phyloP scores from a whole-genome alignment of 208 protist species.

The Kentomonas sorsogonicus region DNA sequence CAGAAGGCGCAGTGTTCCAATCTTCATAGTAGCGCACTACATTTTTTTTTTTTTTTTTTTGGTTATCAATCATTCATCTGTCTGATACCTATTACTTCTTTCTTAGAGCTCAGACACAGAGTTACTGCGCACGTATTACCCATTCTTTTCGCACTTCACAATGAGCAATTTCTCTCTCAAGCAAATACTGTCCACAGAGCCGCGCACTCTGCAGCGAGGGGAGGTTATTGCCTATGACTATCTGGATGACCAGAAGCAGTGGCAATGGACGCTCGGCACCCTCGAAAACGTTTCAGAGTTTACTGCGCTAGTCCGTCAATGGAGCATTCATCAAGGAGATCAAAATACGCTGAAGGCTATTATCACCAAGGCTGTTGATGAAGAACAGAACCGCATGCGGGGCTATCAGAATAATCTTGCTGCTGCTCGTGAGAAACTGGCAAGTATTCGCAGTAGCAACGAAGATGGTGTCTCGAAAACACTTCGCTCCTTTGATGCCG shows the following conservation, averaged over 20 bases:
- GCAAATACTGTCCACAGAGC: no score
- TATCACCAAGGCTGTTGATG: slow-evolving; percentile 41
- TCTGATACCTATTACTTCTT: no score
- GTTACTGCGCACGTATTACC: no score
- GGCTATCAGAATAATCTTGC: slow-evolving; percentile 47
- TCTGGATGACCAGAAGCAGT: slow-evolving; percentile 33
- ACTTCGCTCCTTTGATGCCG: slow-evolving; percentile 28
- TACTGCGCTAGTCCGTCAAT: slow-evolving; percentile 44
- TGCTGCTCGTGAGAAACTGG: slow-evolving; percentile 37
- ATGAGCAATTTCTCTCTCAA: no score
- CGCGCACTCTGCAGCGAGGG: no score
- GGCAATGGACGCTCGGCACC: slow-evolving; percentile 65
- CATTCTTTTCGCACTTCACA: no score
- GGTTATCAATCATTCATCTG: no score
- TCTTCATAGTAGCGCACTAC: no score
- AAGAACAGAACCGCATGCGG: slow-evolving; percentile 38
- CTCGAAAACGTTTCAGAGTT: slow-evolving; percentile 31
- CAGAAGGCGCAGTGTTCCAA: no score
- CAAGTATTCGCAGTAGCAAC: slow-evolving; percentile 53
- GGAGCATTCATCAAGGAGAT: slow-evolving; percentile 44
- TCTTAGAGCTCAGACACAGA: no score
- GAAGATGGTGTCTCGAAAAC: slow-evolving; percentile 49
- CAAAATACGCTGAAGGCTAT: slow-evolving; percentile 37
- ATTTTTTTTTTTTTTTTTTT: no score
- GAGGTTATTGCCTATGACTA: slow-evolving; percentile 67